Percentiles rank a stretch among this genome's conserved stretches.
Conservation (phyloP, 768 basidiomycete species). For the Bullera alba region DNA sequence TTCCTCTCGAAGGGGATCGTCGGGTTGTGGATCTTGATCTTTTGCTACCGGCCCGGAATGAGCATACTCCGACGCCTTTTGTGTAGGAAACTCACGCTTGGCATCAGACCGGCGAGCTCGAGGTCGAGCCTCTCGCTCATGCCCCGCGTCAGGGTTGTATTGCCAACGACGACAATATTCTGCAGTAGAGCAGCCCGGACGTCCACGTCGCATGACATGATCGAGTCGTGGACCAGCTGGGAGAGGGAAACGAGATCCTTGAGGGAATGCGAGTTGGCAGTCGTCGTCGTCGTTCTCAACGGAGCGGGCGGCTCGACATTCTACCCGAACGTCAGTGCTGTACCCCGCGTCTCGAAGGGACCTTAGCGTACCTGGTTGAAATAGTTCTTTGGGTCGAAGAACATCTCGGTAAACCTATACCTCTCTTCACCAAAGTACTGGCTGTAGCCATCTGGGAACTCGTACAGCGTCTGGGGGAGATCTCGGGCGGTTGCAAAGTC, state of each 20-base stretch:
- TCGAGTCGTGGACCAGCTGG: slow-evolving; percentile 65
- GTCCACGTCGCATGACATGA: slow-evolving; percentile 83
- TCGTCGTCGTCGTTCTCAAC: slow-evolving; percentile 33
- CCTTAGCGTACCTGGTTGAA: slow-evolving; percentile 36
- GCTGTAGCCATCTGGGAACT: slow-evolving; percentile 92
- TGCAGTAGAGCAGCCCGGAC: slow-evolving; percentile 80
- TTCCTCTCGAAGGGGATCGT: slow-evolving; percentile 83
- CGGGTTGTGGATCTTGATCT: slow-evolving; percentile 88
- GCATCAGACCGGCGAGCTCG: slow-evolving; percentile 68
- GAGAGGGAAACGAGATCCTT: slow-evolving; percentile 52
- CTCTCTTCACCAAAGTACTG: slow-evolving; percentile 74
- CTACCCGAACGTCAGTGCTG: slow-evolving; percentile 15
- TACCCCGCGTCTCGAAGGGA: not conserved
- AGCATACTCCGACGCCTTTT: not conserved
- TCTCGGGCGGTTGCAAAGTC: slow-evolving; percentile 26
- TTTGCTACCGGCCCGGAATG: slow-evolving; percentile 31
- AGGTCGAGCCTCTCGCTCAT: slow-evolving; percentile 72
- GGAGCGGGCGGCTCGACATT: slow-evolving; percentile 33
- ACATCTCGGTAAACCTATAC: slow-evolving; percentile 76
- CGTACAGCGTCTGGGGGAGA: slow-evolving; percentile 53
- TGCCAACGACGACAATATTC: slow-evolving; percentile 94
- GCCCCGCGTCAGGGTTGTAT: slow-evolving; percentile 78
- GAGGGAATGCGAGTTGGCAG: slow-evolving; percentile 46
- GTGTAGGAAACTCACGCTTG: slow-evolving; percentile 57
- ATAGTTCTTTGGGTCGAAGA: slow-evolving; percentile 61